Evolutionary conservation across 1,284 basidiomycete species (phyloP).

Genomic region (Cutaneotrichosporon daszewskae): DNA sequence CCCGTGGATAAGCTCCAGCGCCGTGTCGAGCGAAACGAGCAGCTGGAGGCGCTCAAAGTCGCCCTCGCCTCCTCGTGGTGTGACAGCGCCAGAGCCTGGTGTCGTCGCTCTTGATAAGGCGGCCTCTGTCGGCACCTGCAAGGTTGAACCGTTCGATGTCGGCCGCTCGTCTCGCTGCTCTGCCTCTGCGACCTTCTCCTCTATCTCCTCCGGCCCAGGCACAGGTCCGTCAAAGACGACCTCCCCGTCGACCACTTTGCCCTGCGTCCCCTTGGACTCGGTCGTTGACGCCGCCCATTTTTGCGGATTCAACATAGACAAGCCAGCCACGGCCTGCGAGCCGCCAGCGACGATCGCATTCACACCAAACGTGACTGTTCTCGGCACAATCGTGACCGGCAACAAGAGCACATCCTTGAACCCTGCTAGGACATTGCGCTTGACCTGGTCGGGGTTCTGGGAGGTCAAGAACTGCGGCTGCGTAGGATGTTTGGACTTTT

Average conservation of each 20-base stretch:
- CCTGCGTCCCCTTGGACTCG: slow-evolving; percentile 11
- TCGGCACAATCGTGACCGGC: slow-evolving; percentile 92
- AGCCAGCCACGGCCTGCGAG: slow-evolving; percentile 72
- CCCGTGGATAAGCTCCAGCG: slow-evolving; percentile 85
- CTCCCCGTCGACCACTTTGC: slow-evolving; percentile 26
- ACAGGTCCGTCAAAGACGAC: slow-evolving; percentile 60
- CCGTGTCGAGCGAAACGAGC: slow-evolving; percentile 82
- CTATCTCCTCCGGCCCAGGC: slow-evolving; percentile 44
- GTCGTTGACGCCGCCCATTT: slow-evolving; percentile 56
- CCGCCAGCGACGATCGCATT: slow-evolving; percentile 61
- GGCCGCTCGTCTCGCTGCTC: no score
- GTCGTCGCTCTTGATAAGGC: no score
- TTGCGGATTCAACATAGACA: slow-evolving; percentile 79
- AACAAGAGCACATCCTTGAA: slow-evolving; percentile 85
- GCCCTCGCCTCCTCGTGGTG: no score
- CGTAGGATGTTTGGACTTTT: neutral
- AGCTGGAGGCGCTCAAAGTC: slow-evolving; percentile 67
- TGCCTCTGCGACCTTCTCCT: slow-evolving; percentile 16
- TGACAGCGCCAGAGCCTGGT: no score
- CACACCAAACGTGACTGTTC: slow-evolving; percentile 65
- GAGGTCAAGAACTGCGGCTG: slow-evolving; percentile 65
- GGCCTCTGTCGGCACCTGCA: no score
- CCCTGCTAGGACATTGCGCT: slow-evolving; percentile 83
- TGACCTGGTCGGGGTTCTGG: slow-evolving; percentile 83
- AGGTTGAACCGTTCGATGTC: no score